Percentiles rank a stretch among this genome's conserved stretches.
Conservation (phyloP, 441 rosid genomes). For the Pelargonium hybrid region DNA sequence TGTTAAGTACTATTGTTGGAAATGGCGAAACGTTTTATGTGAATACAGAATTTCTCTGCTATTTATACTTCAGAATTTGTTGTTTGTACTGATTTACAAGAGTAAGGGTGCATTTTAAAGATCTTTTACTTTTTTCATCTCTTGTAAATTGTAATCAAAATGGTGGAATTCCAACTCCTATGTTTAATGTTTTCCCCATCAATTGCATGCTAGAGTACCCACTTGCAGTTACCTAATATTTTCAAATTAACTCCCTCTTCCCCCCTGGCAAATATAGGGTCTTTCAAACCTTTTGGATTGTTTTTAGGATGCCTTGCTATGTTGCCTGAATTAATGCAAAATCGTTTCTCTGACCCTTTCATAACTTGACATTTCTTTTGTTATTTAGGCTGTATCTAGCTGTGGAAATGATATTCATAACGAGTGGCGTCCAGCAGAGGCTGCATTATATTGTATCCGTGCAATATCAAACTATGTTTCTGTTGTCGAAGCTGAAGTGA, state of each 20-base stretch:
- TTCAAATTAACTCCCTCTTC: too few species aligned
- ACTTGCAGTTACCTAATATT: neutral
- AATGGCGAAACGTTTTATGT: too few species aligned
- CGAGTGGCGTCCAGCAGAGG: constrained; percentile 96
- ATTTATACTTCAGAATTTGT: neutral
- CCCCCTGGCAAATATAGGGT: neutral
- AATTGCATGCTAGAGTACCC: neutral
- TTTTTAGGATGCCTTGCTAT: neutral
- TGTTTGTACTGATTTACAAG: neutral
- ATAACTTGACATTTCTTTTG: constrained; percentile 9
- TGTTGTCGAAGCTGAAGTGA: constrained; percentile 61
- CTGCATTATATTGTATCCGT: constrained; percentile 90
- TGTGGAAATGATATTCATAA: constrained; percentile 49
- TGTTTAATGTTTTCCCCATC: neutral
- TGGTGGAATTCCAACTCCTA: neutral
- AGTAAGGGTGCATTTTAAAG: neutral
- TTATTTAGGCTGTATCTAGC: constrained; percentile 52
- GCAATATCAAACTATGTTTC: constrained; percentile 88
- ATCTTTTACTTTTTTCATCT: neutral
- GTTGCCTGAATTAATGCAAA: neutral
- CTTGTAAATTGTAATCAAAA: neutral
- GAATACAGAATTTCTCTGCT: neutral
- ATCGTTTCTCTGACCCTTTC: neutral
- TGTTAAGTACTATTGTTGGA: neutral
- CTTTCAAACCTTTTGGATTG: neutral